Evolutionary conservation across 169 alveolate species (phyloP), one percentile per base, ranked within the genome.

Genomic region (Hepatocystis sp.): DNA sequence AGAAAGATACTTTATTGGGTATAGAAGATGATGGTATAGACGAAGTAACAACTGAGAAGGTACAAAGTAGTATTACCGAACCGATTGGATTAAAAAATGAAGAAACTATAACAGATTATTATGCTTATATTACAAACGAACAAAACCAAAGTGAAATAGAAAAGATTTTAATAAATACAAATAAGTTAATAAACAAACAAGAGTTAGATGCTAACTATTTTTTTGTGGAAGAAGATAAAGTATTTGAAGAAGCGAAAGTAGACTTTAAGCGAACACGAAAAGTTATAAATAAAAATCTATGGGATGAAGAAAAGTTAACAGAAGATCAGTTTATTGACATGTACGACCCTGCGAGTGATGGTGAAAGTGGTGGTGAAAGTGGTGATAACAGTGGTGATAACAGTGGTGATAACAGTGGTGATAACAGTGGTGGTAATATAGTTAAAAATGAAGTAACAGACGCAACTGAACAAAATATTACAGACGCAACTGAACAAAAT

Each of bases 121-220:
- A 46, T 19, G 21, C 60, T 19, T 34, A 19, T 32, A 67, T 67
- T 17, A 4, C 53, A 23, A 67, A 53, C 28, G 85, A 56, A 15
- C 55, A 71, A 56, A 46, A 56, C 23, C 78, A 58, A 58, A 60
- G 32, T 19, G 76, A 71, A 40, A 58, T 71, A 23, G 86, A 71
- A 10, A 28, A 13, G 4, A 36, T 71, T 19, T 23, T 71, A 19
- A 71, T 71, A 27, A 58, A 52, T 44, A 27, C 66, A 1, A 71
- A 58, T 2, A 71, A 71, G 49, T 36, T 71, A 21, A 30, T 71
- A 4, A 56, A 56, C 40, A 44, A 28, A 21, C 65, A 58, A 2
- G 86, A 71, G 10, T 52, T 71, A 21, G 78, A 71, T 8, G 25
- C 76, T 8, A 34, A 71, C 11, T 21, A 58, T 3, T 71, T 71